Evolutionary conservation across 257 asterid species (phyloP).

Genomic region (Voacanga thouarsii): DNA sequence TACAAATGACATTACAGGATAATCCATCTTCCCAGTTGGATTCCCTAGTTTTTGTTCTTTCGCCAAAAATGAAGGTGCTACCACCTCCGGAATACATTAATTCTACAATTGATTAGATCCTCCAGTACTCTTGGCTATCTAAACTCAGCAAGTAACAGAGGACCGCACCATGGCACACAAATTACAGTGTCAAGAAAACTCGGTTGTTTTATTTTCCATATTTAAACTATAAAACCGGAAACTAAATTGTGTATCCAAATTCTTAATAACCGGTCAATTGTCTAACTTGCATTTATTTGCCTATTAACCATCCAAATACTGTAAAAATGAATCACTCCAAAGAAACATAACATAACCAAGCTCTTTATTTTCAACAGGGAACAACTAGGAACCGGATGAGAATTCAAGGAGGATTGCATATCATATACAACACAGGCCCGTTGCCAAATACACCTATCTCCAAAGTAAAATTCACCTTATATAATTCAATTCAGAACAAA

Average conservation of each 20-base stretch:
- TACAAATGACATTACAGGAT: neutral
- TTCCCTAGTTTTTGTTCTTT: too few species aligned
- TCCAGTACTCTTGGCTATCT: neutral
- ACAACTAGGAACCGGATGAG: too few species aligned
- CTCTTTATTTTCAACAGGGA: neutral
- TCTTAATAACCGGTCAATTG: neutral
- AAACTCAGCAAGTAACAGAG: too few species aligned
- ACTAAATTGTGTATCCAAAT: neutral
- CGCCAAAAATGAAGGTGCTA: neutral
- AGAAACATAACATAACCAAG: neutral
- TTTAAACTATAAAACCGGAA: neutral
- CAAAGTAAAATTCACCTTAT: neutral
- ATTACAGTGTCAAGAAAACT: neutral
- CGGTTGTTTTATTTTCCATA: too few species aligned
- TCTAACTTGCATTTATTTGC: neutral
- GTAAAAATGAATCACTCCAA: neutral
- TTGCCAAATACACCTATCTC: neutral
- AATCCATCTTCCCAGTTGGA: neutral
- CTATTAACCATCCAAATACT: neutral
- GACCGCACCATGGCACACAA: neutral
- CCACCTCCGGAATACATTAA: neutral
- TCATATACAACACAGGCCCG: neutral
- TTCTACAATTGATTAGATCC: neutral
- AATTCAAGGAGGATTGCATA: neutral
- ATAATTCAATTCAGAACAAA: neutral